Evolutionary conservation across 225 moss, liverwort and hornwort species (phyloP).

Genomic region (Physcomitrium patens): DNA sequence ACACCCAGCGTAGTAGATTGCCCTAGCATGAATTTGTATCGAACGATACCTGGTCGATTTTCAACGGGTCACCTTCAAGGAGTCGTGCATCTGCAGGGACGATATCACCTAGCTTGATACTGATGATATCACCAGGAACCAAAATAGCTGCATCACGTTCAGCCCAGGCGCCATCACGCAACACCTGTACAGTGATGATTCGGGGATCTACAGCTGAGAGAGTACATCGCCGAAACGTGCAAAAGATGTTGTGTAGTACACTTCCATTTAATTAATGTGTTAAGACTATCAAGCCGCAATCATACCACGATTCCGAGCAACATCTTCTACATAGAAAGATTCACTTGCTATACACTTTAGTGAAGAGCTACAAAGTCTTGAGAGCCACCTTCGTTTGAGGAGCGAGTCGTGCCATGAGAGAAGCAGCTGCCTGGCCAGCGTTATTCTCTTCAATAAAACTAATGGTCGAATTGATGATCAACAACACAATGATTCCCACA

Average conservation of each 20-base stretch:
- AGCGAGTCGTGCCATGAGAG: slow-evolving; percentile 39
- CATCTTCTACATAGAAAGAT: no score
- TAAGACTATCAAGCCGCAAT: no score
- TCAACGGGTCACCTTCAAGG: slow-evolving; percentile 35
- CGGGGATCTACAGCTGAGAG: no score
- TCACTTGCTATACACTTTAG: no score
- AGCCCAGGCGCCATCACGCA: slow-evolving; percentile 33
- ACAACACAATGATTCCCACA: slow-evolving; percentile 29
- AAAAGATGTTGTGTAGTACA: no score
- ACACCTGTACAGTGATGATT: slow-evolving; percentile 19
- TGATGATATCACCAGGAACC: slow-evolving; percentile 40
- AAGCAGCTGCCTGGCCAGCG: slow-evolving; percentile 37
- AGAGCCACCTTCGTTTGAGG: slow-evolving; percentile 33
- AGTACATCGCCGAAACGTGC: no score
- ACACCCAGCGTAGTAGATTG: no score
- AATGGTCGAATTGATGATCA: slow-evolving; percentile 36
- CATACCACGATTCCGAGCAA: no score
- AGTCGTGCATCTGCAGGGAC: slow-evolving; percentile 40
- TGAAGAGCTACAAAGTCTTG: neutral
- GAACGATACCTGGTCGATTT: slow-evolving; percentile 30
- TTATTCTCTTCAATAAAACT: slow-evolving; percentile 38
- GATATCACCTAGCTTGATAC: slow-evolving; percentile 42
- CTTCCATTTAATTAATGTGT: no score
- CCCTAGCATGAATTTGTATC: no score
- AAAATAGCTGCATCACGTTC: slow-evolving; percentile 30